Conservation (phyloP, 2,329 filamentous ascomycete genomes). For the Hortaea werneckii region DNA sequence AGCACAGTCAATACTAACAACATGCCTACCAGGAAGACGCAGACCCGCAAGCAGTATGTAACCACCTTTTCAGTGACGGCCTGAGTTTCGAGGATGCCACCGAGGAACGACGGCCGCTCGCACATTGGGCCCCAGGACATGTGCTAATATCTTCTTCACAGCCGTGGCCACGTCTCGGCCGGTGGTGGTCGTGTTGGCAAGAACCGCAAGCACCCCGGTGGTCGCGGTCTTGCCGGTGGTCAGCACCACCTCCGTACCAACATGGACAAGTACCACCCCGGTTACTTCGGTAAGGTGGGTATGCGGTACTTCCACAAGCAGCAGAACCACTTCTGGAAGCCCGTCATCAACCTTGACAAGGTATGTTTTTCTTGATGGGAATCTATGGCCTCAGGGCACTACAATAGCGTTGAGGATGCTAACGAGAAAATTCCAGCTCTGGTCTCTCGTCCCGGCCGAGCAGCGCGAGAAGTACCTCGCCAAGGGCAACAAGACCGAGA, state of each 20-base stretch:
- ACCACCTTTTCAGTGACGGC: constrained; percentile 5
- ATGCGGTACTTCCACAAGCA: constrained; percentile 79
- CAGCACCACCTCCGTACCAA: constrained; percentile 97
- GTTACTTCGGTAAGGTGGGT: constrained; percentile 87
- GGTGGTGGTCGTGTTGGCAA: constrained; percentile 98
- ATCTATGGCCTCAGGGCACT: background rate
- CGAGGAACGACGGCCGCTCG: background rate
- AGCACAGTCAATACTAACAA: constrained; percentile 28
- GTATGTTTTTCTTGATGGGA: constrained; percentile 33
- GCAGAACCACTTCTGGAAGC: constrained; percentile 96
- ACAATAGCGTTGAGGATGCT: background rate
- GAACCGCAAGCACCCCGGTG: constrained; percentile 83
- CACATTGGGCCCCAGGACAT: background rate
- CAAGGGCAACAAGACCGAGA: constrained; percentile 82
- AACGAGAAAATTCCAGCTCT: constrained; percentile 51
- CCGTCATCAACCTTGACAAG: constrained; percentile 98
- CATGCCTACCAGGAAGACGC: constrained; percentile 65
- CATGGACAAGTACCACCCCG: constrained; percentile 87
- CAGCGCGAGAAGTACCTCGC: constrained; percentile 84
- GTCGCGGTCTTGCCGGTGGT: constrained; percentile 87
- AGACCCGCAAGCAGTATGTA: constrained; percentile 70
- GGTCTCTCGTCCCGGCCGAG: constrained; percentile 87
- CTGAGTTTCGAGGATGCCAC: background rate
- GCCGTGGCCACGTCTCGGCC: constrained; percentile 95
- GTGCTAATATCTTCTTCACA: constrained; percentile 29